Evolutionary conservation across 192 early-diverging fungal genomes (phyloP).

Genomic region (Coemansia sp.): DNA sequence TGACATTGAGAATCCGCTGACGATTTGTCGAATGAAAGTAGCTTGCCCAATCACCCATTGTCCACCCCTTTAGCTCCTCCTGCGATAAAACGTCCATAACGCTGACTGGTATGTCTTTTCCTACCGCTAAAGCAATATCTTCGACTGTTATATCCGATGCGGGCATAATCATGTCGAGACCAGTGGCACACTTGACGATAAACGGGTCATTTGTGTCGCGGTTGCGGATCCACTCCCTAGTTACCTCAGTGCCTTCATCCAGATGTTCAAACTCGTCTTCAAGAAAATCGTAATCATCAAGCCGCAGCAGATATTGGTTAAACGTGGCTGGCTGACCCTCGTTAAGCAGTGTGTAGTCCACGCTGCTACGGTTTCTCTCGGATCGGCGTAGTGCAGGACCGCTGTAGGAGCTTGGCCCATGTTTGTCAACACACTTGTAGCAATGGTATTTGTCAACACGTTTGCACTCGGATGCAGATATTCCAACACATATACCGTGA

Average conservation of each 20-base stretch:
- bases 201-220: conserved; percentile 73
- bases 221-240: conserved; percentile 60
- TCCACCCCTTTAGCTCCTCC: conserved; percentile 72
- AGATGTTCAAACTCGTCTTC: conserved; percentile 65
- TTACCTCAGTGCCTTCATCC: conserved; percentile 60
- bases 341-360: conserved; percentile 85
- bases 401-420: conserved; percentile 61
- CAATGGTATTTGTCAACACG: conserved; percentile 67
- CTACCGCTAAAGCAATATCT: conserved; percentile 57
- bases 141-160: conserved; percentile 56
- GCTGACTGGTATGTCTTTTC: conserved; percentile 69
- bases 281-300: conserved; percentile 66
- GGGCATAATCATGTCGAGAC: conserved; percentile 85
- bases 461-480: conserved; percentile 57
- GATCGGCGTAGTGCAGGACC: conserved; percentile 57
- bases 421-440: conserved; percentile 48
- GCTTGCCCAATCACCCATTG: conserved; percentile 77
- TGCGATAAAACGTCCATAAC: conserved; percentile 94
- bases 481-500: conserved; percentile 62
- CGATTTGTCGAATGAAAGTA: conserved; percentile 67
- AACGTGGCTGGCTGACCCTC: conserved; percentile 75
- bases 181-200: conserved; percentile 63
- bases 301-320: conserved; percentile 73
- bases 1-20: conserved; percentile 79
- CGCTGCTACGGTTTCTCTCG: conserved; percentile 51